Conservation (phyloP, 352 stramenopile species). For the Sclerospora graminicola region DNA sequence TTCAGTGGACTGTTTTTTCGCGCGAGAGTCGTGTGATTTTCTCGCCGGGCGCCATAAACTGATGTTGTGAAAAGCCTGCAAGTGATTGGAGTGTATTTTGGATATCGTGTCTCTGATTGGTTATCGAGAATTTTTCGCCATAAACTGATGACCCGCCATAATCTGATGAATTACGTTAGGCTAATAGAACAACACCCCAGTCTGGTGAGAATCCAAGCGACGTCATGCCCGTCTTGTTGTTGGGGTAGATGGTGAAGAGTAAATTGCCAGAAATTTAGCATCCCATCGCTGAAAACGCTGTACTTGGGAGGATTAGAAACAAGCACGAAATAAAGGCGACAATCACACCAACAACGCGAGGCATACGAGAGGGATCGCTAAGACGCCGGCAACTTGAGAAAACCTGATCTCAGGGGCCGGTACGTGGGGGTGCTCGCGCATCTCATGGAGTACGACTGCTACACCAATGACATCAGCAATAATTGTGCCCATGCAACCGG, state of each 20-base stretch:
- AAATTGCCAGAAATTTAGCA: slow-evolving; percentile 30
- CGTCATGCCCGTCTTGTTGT: slow-evolving; percentile 11
- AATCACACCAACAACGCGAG: slow-evolving; percentile 29
- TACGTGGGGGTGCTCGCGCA: slow-evolving; percentile 32
- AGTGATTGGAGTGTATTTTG: too few relatives aligned
- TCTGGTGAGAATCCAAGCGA: slow-evolving; percentile 27
- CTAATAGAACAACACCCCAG: slow-evolving; percentile 34
- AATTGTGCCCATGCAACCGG: slow-evolving; percentile 41
- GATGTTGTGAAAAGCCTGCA: too few relatives aligned
- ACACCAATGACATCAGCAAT: slow-evolving; percentile 42
- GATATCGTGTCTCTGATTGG: too few relatives aligned
- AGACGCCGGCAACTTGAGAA: slow-evolving; percentile 32
- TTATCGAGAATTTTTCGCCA: too few relatives aligned
- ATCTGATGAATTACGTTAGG: too few relatives aligned
- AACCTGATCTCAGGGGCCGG: slow-evolving; percentile 29
- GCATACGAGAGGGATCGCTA: slow-evolving; percentile 22
- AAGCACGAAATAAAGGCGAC: slow-evolving; percentile 22
- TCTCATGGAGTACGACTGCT: slow-evolving; percentile 32
- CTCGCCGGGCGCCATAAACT: too few relatives aligned
- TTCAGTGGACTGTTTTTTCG: too few relatives aligned
- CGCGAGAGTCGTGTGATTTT: too few relatives aligned
- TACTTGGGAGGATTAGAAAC: neutral
- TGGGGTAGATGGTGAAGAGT: slow-evolving; percentile 19
- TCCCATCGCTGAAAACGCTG: slow-evolving; percentile 20
- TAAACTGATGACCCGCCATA: too few relatives aligned